Conservation (phyloP, 495 filamentous ascomycete species). For the Pseudoneurospora amorphoporcata region DNA sequence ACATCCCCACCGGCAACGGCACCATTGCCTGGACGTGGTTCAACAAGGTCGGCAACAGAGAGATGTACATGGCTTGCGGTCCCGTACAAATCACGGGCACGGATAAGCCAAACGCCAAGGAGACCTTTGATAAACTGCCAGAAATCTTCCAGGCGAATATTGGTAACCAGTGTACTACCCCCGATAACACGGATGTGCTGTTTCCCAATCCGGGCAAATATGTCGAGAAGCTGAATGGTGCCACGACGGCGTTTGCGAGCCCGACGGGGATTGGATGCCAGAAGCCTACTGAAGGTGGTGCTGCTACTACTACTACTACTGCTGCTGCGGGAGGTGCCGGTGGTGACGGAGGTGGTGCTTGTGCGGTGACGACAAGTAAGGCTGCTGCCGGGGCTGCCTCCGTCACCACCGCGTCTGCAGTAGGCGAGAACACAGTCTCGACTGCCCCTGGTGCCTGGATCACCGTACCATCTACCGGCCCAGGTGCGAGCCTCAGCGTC, state of each 20-base stretch:
- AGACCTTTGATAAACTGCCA: constrained; percentile 21
- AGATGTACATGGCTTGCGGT: constrained; percentile 91
- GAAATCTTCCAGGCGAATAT: constrained; percentile 40
- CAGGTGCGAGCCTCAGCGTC: too few relatives aligned
- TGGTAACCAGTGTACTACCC: constrained; percentile 32
- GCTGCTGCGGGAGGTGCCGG: too few relatives aligned
- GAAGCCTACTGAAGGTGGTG: not conserved
- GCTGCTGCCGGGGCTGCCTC: not conserved
- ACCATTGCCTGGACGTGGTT: constrained; percentile 81
- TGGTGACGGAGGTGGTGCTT: too few relatives aligned
- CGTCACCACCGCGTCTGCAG: not conserved
- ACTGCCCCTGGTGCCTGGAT: not conserved
- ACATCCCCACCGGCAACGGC: constrained; percentile 48
- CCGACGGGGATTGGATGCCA: not conserved
- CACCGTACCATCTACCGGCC: not conserved
- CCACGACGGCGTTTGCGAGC: not conserved
- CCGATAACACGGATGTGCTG: constrained; percentile 34
- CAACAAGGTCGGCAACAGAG: constrained; percentile 75
- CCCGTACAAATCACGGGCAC: constrained; percentile 48
- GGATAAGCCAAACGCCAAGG: not conserved
- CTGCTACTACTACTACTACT: not conserved
- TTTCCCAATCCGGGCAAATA: constrained; percentile 56
- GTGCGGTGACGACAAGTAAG: too few relatives aligned
- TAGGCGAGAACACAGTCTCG: not conserved
- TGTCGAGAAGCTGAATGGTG: constrained; percentile 16